Base-by-base conservation (phyloP, 768 basidiomycete species). In the Dioszegia hungarica region DNA sequence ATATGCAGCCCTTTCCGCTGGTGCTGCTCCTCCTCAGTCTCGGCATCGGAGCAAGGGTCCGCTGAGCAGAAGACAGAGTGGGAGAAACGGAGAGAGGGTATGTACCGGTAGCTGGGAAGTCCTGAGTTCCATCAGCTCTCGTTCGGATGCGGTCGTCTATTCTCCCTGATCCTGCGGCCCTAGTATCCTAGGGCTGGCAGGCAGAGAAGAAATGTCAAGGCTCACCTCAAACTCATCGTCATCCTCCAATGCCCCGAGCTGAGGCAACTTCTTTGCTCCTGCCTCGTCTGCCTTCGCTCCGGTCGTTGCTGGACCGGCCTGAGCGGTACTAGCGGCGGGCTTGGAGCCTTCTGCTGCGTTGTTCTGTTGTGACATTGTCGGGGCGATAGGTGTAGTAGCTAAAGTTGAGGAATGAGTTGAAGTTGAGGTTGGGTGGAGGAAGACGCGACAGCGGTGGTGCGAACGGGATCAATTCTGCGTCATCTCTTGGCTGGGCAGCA, bases 221-320 rank as follows among this genome's bases (percentile, higher is more conserved):
- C 76, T 54, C 47, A 77, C 76, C 68, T 77, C 92, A 67, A 97
- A 97, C 79, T 97, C 92, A 74, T 97, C 92, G 74, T 97, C 92
- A 74, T 97, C 92, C 70, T 97, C 92, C 6, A 97, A 79, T n/a
- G 91, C 86, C 38, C 91, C 89, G 0, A 94, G 82, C 68, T 87
- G 84, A 4, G 84, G 83, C 44, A 82, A 81, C 54, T 70, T 67
- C 66, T 74, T 74, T 63, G 64, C 67, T 39, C 56, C 61, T 8
- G 48, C 34, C 39, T 43, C 57, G 8, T 54, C 52, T 31, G 14
- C 19, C 19, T 48, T 33, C 4, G 49, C 49, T n/a, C n/a, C n/a
- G n/a, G n/a, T n/a, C n/a, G n/a, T n/a, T 12, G 49, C 10, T 38
- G 19, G 34, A 19, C 11, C 19, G 3, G 36, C 2, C 37, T 37